Percentiles rank a stretch among this genome's conserved stretches.
phyloP scores from a whole-genome alignment of 2,329 filamentous ascomycete genomes.

The Sporothrix schenckii region DNA sequence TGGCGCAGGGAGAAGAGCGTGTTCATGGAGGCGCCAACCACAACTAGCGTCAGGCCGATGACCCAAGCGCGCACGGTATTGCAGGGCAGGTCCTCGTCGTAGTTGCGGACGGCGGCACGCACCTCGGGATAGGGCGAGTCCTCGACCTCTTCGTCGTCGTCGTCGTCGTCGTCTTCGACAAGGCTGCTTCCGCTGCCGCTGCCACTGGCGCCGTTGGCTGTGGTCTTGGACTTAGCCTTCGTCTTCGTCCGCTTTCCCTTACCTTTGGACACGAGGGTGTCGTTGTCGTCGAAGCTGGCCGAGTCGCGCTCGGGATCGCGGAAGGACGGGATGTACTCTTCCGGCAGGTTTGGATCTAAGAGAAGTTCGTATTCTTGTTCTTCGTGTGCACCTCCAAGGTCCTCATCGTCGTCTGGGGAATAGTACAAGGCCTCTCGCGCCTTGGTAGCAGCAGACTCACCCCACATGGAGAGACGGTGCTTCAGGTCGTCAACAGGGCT shows the following conservation, averaged over 20 bases:
- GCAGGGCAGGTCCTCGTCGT: constrained; percentile 66
- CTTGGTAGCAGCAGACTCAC: constrained; percentile 43
- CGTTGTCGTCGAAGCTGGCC: constrained; percentile 37
- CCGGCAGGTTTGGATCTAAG: constrained; percentile 57
- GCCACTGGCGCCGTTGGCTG: neutral
- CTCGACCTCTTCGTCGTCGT: constrained; percentile 48
- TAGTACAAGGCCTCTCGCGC: constrained; percentile 38
- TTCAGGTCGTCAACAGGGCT: constrained; percentile 43
- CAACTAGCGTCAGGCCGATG: constrained; percentile 61
- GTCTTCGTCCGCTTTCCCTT: constrained; percentile 2
- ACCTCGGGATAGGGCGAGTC: constrained; percentile 67
- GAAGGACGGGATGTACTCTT: constrained; percentile 46
- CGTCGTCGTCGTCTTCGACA: constrained; percentile 34
- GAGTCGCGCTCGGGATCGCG: constrained; percentile 35
- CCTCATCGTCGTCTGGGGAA: constrained; percentile 45
- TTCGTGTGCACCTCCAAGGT: constrained; percentile 46
- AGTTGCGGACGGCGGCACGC: constrained; percentile 65
- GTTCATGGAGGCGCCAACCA: constrained; percentile 63
- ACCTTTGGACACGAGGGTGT: constrained; percentile 27
- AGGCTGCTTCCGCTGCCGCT: constrained; percentile 1
- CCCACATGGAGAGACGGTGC: constrained; percentile 48
- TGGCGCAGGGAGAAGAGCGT: constrained; percentile 65
- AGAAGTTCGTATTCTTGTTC: constrained; percentile 59
- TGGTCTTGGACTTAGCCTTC: neutral
- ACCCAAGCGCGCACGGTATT: constrained; percentile 68